Conservation (phyloP, 768 basidiomycete genomes). For the Strobilomyces echinocephalus region DNA sequence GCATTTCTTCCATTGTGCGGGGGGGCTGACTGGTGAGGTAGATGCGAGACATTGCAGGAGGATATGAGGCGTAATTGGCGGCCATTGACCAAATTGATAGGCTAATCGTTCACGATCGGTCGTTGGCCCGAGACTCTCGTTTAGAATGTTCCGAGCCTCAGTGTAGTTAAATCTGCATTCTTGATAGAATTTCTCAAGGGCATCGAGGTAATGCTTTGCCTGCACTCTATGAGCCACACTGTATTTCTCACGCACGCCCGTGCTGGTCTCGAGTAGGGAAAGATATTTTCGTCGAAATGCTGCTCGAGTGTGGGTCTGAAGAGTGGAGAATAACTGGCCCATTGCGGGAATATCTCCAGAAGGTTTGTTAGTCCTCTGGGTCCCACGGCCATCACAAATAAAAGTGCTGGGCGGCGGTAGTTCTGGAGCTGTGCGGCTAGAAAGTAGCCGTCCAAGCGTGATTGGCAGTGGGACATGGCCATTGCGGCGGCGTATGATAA, state of each 20-base stretch:
- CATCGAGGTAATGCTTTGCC: not conserved
- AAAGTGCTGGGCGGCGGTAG: not conserved
- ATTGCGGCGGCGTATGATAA: too few species aligned
- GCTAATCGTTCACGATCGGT: not conserved
- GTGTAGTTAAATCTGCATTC: not conserved
- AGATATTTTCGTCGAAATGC: not conserved
- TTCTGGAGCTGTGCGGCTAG: not conserved
- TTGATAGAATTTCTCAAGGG: not conserved
- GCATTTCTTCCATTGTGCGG: slow-evolving; percentile 24
- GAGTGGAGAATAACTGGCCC: not conserved
- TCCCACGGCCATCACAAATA: not conserved
- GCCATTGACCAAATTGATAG: not conserved
- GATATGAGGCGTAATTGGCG: not conserved
- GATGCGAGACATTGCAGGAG: not conserved
- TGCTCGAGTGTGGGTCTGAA: not conserved
- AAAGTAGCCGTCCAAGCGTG: not conserved
- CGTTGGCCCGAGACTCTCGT: not conserved
- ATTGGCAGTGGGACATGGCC: too few species aligned
- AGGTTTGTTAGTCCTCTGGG: not conserved
- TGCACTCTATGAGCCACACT: not conserved
- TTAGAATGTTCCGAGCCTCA: not conserved
- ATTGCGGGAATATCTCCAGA: not conserved
- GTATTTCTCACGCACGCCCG: not conserved
- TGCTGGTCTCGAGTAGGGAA: not conserved
- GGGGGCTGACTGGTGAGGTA: not conserved